Evolutionary conservation across 2,329 filamentous ascomycete species (phyloP).

Genomic region (Massarina eburnea): DNA sequence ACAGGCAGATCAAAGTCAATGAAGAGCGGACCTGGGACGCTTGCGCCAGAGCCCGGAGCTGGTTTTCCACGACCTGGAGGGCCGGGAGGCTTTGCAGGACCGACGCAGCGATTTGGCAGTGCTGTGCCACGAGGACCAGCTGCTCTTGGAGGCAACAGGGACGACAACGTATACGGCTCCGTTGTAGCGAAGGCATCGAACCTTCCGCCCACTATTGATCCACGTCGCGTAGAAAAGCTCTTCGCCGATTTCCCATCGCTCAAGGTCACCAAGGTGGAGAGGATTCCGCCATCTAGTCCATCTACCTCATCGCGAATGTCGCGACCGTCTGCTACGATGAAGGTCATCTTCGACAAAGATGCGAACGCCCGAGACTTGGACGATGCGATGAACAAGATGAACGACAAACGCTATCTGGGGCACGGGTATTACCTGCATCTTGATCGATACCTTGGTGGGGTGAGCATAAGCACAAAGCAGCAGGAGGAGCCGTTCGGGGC

Average conservation of each 20-base stretch:
- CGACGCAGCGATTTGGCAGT: conserved; percentile 12
- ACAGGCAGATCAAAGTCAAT: conserved; percentile 29
- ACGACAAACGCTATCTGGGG: conserved; percentile 38
- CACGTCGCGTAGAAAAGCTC: conserved; percentile 27
- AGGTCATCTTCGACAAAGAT: conserved; percentile 36
- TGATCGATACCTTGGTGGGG: conserved; percentile 33
- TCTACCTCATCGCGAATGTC: conserved; percentile 15
- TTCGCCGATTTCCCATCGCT: conserved; percentile 34
- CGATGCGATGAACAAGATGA: conserved; percentile 34
- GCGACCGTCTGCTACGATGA: conserved; percentile 31
- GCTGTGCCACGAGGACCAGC: conserved; percentile 15
- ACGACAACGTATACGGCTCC: conserved; percentile 30
- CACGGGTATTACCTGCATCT: conserved; percentile 38
- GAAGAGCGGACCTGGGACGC: conserved; percentile 38
- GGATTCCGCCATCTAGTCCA: conserved; percentile 20
- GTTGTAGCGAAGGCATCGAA: conserved; percentile 37
- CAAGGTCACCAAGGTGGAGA: conserved; percentile 36
- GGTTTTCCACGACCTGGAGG: conserved; percentile 14
- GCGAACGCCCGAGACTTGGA: conserved; percentile 30
- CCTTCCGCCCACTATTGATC: conserved; percentile 30
- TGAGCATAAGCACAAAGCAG: conserved; percentile 24
- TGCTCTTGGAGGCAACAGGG: conserved; percentile 15
- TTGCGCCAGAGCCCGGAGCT: conserved; percentile 13
- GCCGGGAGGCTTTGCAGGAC: conserved; percentile 15
- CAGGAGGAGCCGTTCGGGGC: conserved; percentile 34